Conservation (phyloP, 2,329 filamentous ascomycete genomes). For the Pestalotiopsis sp. region DNA sequence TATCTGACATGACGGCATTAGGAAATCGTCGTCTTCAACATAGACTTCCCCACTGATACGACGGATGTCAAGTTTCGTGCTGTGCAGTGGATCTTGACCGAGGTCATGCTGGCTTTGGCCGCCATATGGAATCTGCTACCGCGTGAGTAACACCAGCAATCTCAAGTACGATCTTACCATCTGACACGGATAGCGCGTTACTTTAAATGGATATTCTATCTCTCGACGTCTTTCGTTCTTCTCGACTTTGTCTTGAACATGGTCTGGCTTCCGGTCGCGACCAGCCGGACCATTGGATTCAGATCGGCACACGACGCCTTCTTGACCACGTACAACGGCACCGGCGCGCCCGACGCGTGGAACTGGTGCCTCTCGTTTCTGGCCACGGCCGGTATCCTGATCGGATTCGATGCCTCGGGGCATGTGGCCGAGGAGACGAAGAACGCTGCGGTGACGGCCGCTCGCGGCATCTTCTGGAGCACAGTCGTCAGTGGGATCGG, state of each 20-base stretch:
- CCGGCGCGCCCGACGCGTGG: conserved; percentile 57
- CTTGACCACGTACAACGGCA: conserved; percentile 62
- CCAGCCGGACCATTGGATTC: conserved; percentile 58
- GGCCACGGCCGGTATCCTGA: conserved; percentile 61
- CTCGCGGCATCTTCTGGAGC: conserved; percentile 62
- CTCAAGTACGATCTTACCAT: conserved; percentile 18
- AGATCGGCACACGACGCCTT: conserved; percentile 61
- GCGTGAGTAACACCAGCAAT: conserved; percentile 37
- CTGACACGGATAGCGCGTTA: conserved; percentile 35
- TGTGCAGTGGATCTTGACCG: conserved; percentile 62
- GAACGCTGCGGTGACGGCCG: conserved; percentile 57
- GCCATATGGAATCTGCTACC: conserved; percentile 52
- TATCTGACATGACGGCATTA: conserved; percentile 20
- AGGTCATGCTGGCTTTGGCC: conserved; percentile 51
- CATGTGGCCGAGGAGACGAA: conserved; percentile 65
- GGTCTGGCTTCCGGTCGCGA: conserved; percentile 63
- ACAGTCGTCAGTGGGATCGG: conserved; percentile 59
- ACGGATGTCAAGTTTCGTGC: conserved; percentile 59
- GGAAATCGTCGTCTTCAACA: conserved; percentile 60
- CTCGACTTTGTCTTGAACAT: conserved; percentile 62
- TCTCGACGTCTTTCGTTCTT: conserved; percentile 52
- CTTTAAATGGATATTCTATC: conserved; percentile 52
- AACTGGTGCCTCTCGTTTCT: conserved; percentile 66
- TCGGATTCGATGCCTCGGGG: conserved; percentile 63
- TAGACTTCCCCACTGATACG: conserved; percentile 56